phyloP scores from a whole-genome alignment of 495 filamentous ascomycete genomes.

The Pyrenopolyporus hunteri region DNA sequence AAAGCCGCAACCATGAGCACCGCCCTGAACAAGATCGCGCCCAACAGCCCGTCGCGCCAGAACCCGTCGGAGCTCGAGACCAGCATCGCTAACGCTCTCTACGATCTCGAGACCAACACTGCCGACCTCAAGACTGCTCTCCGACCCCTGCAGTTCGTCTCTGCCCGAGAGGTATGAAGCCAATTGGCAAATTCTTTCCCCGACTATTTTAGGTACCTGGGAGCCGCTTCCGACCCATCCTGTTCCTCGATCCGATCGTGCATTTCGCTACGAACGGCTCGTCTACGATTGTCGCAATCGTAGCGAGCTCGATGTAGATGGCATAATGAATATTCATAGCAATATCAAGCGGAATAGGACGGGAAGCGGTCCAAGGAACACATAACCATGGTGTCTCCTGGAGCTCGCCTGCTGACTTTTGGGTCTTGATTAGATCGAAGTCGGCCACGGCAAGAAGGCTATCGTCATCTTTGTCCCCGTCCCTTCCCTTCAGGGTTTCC shows the following conservation, averaged over 20 bases:
- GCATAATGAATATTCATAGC: constrained; percentile 41
- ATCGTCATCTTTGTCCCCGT: constrained; percentile 99
- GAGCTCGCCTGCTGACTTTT: constrained; percentile 74
- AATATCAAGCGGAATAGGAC: constrained; percentile 65
- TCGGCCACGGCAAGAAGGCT: constrained; percentile 99
- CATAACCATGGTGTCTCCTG: constrained; percentile 47
- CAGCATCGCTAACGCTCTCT: constrained; percentile 91
- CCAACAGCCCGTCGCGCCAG: constrained; percentile 91
- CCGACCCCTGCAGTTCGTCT: constrained; percentile 95
- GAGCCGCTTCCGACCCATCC: constrained; percentile 43
- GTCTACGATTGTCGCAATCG: constrained; percentile 22
- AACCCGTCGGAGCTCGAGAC: constrained; percentile 95
- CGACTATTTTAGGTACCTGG: constrained; percentile 21
- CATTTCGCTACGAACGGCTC: constrained; percentile 18
- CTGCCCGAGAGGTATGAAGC: constrained; percentile 93
- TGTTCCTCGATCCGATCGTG: constrained; percentile 46
- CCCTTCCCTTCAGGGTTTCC: constrained; percentile 92
- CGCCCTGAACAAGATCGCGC: constrained; percentile 94
- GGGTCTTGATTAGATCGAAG: constrained; percentile 84
- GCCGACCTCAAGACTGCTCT: constrained; percentile 91
- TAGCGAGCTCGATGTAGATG: constrained; percentile 22
- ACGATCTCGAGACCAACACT: constrained; percentile 97
- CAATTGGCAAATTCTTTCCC: constrained; percentile 33
- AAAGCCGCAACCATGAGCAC: constrained; percentile 55
- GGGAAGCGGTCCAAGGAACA: constrained; percentile 70